A percentile compares a stretch with the other conserved stretches of the same genome.
Conservation (phyloP, 1,284 basidiomycete genomes). For the Apiotrichum siamense region DNA sequence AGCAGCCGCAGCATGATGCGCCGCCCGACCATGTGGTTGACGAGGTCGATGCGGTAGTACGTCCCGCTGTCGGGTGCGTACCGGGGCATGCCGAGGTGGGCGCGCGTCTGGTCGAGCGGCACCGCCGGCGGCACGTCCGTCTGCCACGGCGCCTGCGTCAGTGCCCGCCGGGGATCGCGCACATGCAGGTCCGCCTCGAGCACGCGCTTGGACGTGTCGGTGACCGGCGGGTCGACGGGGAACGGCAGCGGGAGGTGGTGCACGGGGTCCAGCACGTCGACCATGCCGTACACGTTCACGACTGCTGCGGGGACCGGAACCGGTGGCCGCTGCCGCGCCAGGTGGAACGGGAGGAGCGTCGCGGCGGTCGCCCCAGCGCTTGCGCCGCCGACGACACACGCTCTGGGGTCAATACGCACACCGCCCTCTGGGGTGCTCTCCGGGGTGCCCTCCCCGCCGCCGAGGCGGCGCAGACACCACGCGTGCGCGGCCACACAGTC, state of each 20-base stretch:
- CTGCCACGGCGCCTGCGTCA: conserved; percentile 5
- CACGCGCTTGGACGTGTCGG: not conserved
- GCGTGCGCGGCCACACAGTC: conserved; percentile 20
- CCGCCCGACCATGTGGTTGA: conserved; percentile 3
- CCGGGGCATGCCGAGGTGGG: conserved; percentile 2
- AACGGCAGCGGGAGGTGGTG: not conserved
- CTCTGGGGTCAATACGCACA: conserved; percentile 11
- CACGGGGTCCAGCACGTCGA: conserved; percentile 4
- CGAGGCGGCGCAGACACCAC: conserved; percentile 25
- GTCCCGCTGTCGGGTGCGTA: conserved; percentile 1
- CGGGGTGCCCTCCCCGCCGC: too few species aligned
- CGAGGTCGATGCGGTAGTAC: conserved; percentile 4
- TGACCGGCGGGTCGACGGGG: not conserved
- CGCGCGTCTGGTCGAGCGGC: conserved; percentile 3
- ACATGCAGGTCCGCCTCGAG: not conserved
- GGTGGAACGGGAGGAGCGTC: not conserved
- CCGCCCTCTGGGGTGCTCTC: conserved; percentile 7
- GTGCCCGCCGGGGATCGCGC: not conserved
- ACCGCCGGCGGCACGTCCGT: conserved; percentile 10
- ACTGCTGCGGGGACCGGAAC: not conserved
- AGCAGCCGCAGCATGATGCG: conserved; percentile 11
- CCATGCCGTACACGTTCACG: conserved; percentile 12
- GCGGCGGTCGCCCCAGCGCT: not conserved
- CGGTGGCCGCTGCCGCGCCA: too few species aligned
- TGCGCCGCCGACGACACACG: conserved; percentile 26